phyloP scores from a whole-genome alignment of 2,329 filamentous ascomycete genomes.

The Dactylellina cionopaga region DNA sequence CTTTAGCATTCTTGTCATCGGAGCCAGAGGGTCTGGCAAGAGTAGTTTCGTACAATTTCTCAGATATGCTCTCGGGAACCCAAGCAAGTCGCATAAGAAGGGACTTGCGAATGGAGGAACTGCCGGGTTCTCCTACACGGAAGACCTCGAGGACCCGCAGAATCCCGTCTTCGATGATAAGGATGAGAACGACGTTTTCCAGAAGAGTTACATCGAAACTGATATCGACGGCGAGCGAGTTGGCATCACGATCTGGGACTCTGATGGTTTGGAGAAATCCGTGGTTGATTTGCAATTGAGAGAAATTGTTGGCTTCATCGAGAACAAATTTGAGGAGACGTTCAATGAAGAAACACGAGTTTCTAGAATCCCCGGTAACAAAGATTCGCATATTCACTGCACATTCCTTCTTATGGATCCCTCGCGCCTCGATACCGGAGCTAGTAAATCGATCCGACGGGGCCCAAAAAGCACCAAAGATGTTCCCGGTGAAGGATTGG shows the following conservation, averaged over 20 bases:
- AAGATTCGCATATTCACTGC: constrained; percentile 97
- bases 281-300: constrained; percentile 93
- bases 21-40: constrained; percentile 87
- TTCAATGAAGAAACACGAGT: constrained; percentile 98
- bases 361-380: constrained; percentile 86
- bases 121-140: constrained; percentile 44
- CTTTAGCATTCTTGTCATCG: constrained; percentile 88
- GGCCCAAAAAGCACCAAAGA: constrained; percentile 62
- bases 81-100: constrained; percentile 73
- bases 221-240: constrained; percentile 92
- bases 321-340: constrained; percentile 98
- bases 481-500: constrained; percentile 70
- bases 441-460: constrained; percentile 67
- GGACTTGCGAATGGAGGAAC: constrained; percentile 26
- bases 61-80: constrained; percentile 77
- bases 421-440: constrained; percentile 81
- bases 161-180: constrained; percentile 33
- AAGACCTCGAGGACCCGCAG: constrained; percentile 49
- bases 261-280: constrained; percentile 91
- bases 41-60: constrained; percentile 97
- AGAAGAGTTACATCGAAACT: constrained; percentile 84
- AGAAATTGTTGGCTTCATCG: constrained; percentile 89
- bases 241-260: constrained; percentile 95
- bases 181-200: constrained; percentile 63
- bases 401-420: constrained; percentile 94